Evolutionary conservation across 164 flowering plant genomes (phyloP), one percentile per base, ranked within the genome.

Genomic region (Nymphaea thermarum): DNA sequence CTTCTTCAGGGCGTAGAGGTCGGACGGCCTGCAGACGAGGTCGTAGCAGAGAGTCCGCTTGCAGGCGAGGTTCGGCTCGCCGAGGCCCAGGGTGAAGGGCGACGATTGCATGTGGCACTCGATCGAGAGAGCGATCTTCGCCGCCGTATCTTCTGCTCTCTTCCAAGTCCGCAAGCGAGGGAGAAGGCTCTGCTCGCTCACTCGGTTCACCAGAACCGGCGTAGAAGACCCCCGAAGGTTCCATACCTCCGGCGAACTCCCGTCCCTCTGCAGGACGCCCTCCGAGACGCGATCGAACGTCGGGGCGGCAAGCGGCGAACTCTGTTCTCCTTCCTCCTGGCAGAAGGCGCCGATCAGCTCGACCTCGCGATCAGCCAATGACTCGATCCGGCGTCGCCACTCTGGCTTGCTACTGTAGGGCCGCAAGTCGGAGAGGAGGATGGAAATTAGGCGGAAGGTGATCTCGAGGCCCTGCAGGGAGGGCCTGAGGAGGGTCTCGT

Each of bases 31-130:
- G 81, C 94, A 89, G 7, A 93, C 78, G 63, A 71, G 76, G 77
- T 93, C 98, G 84, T 93, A 93, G 3, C 84, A 78, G 11, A 93
- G 85, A 71, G 68, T 79, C 17, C 92, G 92, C 68, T 93, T 93
- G 0, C 91, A 88, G 68, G 77, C 66, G 14, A 90, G 79, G 63
- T 93, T 93, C 44, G 91, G 91, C 74, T 93, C 98, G 2, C 98
- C 98, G 10, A 93, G 57, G 3, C 97, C 98, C 5, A 93, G 78
- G 17, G 97, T 87, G 86, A 81, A 93, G 43, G 82, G 83, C 60
- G 88, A 80, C 66, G 85, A 45, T 73, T 78, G 70, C 94, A 93
- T 85, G 73, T 82, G 82, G 81, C 86, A 79, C 72, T 93, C 98
- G 72, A 90, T 79, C 63, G 87, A 73, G 78, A 80, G 82, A 65